A percentile compares a stretch with the other conserved stretches of the same genome.
Conservation (phyloP, 768 basidiomycete genomes). For the Chalciporus pseudorubinellus region DNA sequence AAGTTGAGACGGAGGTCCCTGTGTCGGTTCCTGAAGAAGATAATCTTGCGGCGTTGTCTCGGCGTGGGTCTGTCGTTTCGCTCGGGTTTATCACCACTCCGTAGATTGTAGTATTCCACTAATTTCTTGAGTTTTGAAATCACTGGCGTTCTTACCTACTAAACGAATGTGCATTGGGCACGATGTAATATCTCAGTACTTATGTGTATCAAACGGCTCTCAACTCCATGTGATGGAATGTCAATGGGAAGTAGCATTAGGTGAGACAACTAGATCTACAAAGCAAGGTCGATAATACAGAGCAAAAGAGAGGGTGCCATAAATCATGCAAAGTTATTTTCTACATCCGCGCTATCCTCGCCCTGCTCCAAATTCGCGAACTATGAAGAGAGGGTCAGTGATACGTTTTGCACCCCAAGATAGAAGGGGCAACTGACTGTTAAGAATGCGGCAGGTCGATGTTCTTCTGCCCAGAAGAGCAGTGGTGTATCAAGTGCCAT, state of each 20-base stretch:
- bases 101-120: conserved; percentile 20
- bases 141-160: background rate
- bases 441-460: conserved; percentile 91
- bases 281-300: background rate
- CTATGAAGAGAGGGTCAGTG: conserved; percentile 22
- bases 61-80: conserved; percentile 52
- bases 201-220: conserved; percentile 1
- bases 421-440: conserved; percentile 52
- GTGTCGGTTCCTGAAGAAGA: conserved; percentile 10
- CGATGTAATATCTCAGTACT: conserved; percentile 1
- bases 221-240: background rate
- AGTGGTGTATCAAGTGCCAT: conserved; percentile 92
- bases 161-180: background rate
- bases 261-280: conserved; percentile 17
- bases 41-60: conserved; percentile 39
- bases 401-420: background rate
- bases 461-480: conserved; percentile 94
- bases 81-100: conserved; percentile 48
- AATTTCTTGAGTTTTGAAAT: conserved; percentile 16
- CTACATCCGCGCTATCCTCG: conserved; percentile 93
- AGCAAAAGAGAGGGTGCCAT: conserved; percentile 6
- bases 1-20: conserved; percentile 7
- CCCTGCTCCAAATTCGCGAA: conserved; percentile 89
- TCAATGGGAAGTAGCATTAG: conserved; percentile 5
- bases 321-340: conserved; percentile 85